Percentiles rank a stretch among this genome's conserved stretches.
phyloP scores from a whole-genome alignment of 257 asterid genomes.

The Linderniella brevidens region DNA sequence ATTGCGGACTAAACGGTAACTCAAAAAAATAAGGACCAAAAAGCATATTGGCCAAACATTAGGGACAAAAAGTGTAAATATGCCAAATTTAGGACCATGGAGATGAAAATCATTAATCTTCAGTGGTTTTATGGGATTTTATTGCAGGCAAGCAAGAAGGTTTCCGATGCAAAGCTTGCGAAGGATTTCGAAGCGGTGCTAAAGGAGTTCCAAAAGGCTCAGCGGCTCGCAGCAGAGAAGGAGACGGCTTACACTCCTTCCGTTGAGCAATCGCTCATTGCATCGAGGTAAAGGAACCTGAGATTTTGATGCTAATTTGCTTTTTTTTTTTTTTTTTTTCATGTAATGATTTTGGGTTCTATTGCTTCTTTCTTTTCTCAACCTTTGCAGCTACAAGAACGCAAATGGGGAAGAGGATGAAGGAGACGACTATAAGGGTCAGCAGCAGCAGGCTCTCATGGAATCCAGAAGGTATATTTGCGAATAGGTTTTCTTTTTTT shows the following conservation, averaged over 20 bases:
- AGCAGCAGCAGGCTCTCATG: slow-evolving; percentile 49
- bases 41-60: too few relatives aligned
- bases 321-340: too few relatives aligned
- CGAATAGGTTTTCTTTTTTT: too few relatives aligned
- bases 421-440: slow-evolving; percentile 24
- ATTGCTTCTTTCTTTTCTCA: too few relatives aligned
- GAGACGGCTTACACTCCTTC: slow-evolving; percentile 71
- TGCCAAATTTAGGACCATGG: too few relatives aligned
- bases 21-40: too few relatives aligned
- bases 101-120: too few relatives aligned
- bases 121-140: slow-evolving; percentile 3
- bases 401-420: slow-evolving; percentile 41
- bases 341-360: too few relatives aligned
- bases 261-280: slow-evolving; percentile 37
- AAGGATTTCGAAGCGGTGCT: slow-evolving; percentile 84
- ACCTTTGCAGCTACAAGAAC: slow-evolving; percentile 8
- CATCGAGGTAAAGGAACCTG: too few relatives aligned
- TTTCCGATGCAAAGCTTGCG: slow-evolving; percentile 89
- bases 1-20: too few relatives aligned
- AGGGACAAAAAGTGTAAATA: too few relatives aligned
- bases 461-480: slow-evolving; percentile 86
- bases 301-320: too few relatives aligned
- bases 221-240: slow-evolving; percentile 61
- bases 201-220: slow-evolving; percentile 78
- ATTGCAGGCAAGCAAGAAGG: slow-evolving; percentile 74